Evolutionary conservation across 257 asterid genomes (phyloP).

Genomic region (Solanum piurae): DNA sequence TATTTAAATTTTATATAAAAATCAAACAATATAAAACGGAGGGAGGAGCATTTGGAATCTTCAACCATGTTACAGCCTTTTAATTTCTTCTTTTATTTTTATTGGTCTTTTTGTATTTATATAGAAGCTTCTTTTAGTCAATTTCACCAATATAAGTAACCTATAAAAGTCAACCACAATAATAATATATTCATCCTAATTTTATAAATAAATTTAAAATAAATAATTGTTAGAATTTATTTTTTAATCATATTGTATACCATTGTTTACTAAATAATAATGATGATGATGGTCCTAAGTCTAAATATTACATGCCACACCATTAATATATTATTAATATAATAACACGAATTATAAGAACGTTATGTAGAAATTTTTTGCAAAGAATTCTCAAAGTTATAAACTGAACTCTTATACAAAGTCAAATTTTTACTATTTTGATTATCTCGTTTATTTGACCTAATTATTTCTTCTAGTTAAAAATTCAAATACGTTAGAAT

Average conservation of each 20-base stretch:
- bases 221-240: too few species aligned
- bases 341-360: background rate
- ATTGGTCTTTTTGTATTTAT: background rate
- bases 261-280: background rate
- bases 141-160: slow-evolving; percentile 5
- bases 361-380: background rate
- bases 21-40: too few species aligned
- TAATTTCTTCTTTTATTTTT: background rate
- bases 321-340: background rate
- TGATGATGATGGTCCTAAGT: background rate
- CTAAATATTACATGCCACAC: slow-evolving; percentile 7
- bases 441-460: background rate
- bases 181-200: too few species aligned
- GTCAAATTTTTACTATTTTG: background rate
- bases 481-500: background rate
- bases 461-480: background rate
- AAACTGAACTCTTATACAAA: background rate
- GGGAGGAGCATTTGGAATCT: background rate
- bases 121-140: background rate
- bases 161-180: slow-evolving; percentile 4
- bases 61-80: background rate
- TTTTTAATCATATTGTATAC: background rate
- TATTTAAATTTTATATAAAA: too few species aligned
- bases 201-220: too few species aligned
- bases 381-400: background rate